Conservation (phyloP, 352 stramenopile genomes). For the Thalassiosira hispida region DNA sequence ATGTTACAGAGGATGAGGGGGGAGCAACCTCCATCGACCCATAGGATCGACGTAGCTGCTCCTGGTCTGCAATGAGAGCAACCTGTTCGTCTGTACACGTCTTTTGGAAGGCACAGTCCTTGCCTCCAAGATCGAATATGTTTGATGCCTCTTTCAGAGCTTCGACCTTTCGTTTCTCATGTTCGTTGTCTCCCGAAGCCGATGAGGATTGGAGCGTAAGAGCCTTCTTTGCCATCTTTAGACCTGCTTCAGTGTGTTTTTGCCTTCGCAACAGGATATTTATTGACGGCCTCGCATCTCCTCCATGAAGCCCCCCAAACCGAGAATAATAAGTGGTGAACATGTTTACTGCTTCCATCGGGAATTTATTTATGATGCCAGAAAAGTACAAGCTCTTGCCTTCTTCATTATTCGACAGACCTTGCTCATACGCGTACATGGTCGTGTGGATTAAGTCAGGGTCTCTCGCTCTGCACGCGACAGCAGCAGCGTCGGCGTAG, state of each 20-base stretch:
- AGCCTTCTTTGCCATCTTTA: slow-evolving; percentile 60
- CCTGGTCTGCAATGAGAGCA: slow-evolving; percentile 75
- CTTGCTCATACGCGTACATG: slow-evolving; percentile 70
- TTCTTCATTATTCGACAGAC: slow-evolving; percentile 35
- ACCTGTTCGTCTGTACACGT: slow-evolving; percentile 79
- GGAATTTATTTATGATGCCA: slow-evolving; percentile 79
- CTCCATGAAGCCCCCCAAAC: slow-evolving; percentile 26
- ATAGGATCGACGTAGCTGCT: slow-evolving; percentile 72
- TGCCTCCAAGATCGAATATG: slow-evolving; percentile 74
- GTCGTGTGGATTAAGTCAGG: slow-evolving; percentile 74
- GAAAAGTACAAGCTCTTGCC: slow-evolving; percentile 59
- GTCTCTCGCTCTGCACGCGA: slow-evolving; percentile 70
- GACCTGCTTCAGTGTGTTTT: slow-evolving; percentile 67
- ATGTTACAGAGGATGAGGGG: slow-evolving; percentile 69
- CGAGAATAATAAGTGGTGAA: slow-evolving; percentile 52
- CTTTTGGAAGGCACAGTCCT: slow-evolving; percentile 81
- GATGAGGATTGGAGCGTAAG: slow-evolving; percentile 34
- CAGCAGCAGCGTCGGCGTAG: slow-evolving; percentile 74
- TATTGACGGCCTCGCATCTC: slow-evolving; percentile 64
- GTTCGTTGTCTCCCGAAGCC: slow-evolving; percentile 31
- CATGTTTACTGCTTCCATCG: slow-evolving; percentile 72
- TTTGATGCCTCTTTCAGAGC: slow-evolving; percentile 70
- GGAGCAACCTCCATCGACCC: slow-evolving; percentile 65
- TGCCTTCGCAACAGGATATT: slow-evolving; percentile 65
- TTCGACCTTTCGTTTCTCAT: slow-evolving; percentile 66